Conservation (phyloP, 108 stramenopile species). For the Cyclostephanos tholiformis region DNA sequence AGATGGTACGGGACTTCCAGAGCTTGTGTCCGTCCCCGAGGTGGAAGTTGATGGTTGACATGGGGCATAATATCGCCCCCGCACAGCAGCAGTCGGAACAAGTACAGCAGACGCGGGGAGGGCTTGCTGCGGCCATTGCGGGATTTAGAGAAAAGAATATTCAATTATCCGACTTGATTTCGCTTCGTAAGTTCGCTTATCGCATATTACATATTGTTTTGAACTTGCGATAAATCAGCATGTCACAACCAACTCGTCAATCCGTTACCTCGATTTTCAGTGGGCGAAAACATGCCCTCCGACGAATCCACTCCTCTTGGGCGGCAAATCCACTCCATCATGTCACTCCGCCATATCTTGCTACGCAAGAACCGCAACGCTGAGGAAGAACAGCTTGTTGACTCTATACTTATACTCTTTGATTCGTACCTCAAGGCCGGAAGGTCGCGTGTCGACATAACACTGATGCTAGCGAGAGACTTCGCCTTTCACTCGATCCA, state of each 20-base stretch:
- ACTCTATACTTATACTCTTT: constrained; percentile 75
- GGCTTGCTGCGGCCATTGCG: constrained; percentile 13
- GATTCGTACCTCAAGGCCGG: constrained; percentile 74
- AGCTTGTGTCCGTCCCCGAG: constrained; percentile 81
- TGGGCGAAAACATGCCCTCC: constrained; percentile 77
- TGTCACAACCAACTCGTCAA: constrained; percentile 40
- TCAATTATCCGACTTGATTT: constrained; percentile 1
- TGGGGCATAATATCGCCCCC: constrained; percentile 21
- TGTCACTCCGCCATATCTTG: constrained; percentile 75
- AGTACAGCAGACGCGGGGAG: constrained; percentile 11
- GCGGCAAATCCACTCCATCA: constrained; percentile 71
- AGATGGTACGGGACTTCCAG: constrained; percentile 73
- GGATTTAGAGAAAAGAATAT: constrained; percentile 1
- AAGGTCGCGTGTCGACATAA: constrained; percentile 70
- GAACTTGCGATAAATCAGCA: not conserved
- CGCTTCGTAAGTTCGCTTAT: constrained; percentile 1
- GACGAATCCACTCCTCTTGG: constrained; percentile 70
- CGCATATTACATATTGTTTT: not conserved
- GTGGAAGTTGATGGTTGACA: constrained; percentile 89
- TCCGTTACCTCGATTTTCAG: constrained; percentile 64
- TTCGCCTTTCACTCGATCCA: constrained; percentile 44
- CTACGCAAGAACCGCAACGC: constrained; percentile 57
- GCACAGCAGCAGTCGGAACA: not conserved
- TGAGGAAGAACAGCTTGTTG: constrained; percentile 74
- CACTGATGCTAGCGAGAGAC: constrained; percentile 80